A percentile compares a stretch with the other conserved stretches of the same genome.
Conservation (phyloP, 2,329 filamentous ascomycete genomes). For the Fusarium coicis region DNA sequence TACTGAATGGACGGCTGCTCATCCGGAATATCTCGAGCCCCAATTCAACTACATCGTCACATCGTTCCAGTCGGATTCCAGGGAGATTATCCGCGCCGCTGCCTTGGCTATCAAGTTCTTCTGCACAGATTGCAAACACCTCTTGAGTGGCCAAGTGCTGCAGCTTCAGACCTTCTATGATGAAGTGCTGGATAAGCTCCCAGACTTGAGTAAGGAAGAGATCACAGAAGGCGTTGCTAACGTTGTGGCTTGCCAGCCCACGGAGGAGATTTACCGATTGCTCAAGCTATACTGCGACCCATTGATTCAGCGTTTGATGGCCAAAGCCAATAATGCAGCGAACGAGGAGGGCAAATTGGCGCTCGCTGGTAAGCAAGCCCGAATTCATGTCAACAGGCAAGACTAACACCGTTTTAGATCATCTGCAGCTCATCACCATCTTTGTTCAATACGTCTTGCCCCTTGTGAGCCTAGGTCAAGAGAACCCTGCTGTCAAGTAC, state of each 20-base stretch:
- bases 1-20: slow-evolving; percentile 96
- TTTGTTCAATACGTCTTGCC: slow-evolving; percentile 85
- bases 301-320: slow-evolving; percentile 84
- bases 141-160: slow-evolving; percentile 83
- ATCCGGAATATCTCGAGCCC: slow-evolving; percentile 89
- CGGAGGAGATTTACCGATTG: slow-evolving; percentile 81
- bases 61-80: slow-evolving; percentile 88
- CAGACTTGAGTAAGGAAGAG: slow-evolving; percentile 89
- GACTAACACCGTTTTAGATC: slow-evolving; percentile 66
- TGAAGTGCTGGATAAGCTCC: slow-evolving; percentile 86
- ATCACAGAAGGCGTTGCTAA: slow-evolving; percentile 95
- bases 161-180: slow-evolving; percentile 95
- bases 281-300: slow-evolving; percentile 95
- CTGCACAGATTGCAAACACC: slow-evolving; percentile 91
- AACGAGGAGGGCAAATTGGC: slow-evolving; percentile 86
- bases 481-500: slow-evolving; percentile 94
- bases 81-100: slow-evolving; percentile 90
- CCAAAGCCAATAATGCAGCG: slow-evolving; percentile 84
- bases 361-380: slow-evolving; percentile 74
- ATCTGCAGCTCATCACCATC: slow-evolving; percentile 89
- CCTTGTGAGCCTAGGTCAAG: slow-evolving; percentile 74
- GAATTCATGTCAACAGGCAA: neutral
- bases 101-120: slow-evolving; percentile 97
- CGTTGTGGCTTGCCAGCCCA: slow-evolving; percentile 87
- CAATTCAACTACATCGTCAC: slow-evolving; percentile 97